Percentiles rank a stretch among this genome's conserved stretches.
These are phyloP conservation scores for Kodamaea kakaduensis DNA, from an alignment of 805 yeast species.

Conservation along the genomic window DNA sequence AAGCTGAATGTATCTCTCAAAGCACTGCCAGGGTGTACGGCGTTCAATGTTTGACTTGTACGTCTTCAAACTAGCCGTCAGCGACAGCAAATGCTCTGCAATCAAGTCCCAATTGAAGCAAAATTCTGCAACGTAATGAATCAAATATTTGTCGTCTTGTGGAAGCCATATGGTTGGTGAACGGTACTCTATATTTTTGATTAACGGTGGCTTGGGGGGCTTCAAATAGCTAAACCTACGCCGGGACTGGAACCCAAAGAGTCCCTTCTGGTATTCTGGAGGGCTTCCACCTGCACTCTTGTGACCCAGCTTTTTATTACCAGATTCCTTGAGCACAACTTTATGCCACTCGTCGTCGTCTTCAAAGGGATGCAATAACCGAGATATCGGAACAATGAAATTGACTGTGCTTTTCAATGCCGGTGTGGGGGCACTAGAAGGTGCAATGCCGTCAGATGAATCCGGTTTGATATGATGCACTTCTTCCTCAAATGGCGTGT, in stretches of 20 bases:
- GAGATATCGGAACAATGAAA: slow-evolving; percentile 55
- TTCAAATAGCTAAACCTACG: slow-evolving; percentile 61
- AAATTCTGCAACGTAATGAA: slow-evolving; percentile 78
- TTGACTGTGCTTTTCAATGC: slow-evolving; percentile 25
- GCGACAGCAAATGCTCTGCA: slow-evolving; percentile 69
- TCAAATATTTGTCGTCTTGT: slow-evolving; percentile 78
- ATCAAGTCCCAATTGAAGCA: slow-evolving; percentile 92
- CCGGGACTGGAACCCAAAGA: slow-evolving; percentile 49
- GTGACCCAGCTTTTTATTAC: slow-evolving; percentile 9
- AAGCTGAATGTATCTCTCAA: slow-evolving; percentile 90
- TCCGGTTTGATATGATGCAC: slow-evolving; percentile 2
- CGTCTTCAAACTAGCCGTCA: slow-evolving; percentile 52
- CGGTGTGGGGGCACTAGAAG: slow-evolving; percentile 15
- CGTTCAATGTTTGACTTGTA: slow-evolving; percentile 88
- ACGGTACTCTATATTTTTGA: slow-evolving; percentile 73
- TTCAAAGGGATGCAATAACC: slow-evolving; percentile 60
- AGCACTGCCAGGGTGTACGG: slow-evolving; percentile 98
- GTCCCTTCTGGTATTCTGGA: slow-evolving; percentile 51
- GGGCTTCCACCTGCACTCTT: slow-evolving; percentile 15
- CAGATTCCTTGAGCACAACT: slow-evolving; percentile 44
- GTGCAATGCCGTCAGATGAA: too few species aligned
- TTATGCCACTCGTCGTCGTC: slow-evolving; percentile 62
- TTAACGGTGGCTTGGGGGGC: slow-evolving; percentile 90
- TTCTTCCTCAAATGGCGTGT: slow-evolving; percentile 44
- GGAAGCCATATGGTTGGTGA: slow-evolving; percentile 97